Base-by-base conservation (phyloP, 2,329 filamentous ascomycete genomes). In the Fusarium sp. region DNA sequence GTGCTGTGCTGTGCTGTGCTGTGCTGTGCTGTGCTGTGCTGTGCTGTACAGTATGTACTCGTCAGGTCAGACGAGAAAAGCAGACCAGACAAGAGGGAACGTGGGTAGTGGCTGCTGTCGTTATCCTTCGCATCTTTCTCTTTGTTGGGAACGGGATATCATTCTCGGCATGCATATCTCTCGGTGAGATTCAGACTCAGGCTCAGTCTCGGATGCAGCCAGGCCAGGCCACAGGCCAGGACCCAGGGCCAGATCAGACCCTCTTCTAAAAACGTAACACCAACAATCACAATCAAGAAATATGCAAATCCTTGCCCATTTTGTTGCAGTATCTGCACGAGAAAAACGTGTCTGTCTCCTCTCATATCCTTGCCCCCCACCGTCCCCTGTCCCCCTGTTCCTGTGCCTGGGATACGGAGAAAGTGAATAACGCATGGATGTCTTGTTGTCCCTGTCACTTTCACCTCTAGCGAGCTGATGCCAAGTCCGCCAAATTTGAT, bases 401-500 rank as follows among this genome's bases (percentile, higher is more conserved):
- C 24, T 43, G 24, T 40, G 16, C 49, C 34, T 53, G 49, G 49
- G 24, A 20, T 53, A 53, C 34, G 34, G 32, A 25, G 49, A 43
- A 41, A 41, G 32, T 15, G 34, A 53, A 25, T 7, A 40, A 16
- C 20, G 32, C 24, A 52, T 52, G 49, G 18, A 27, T 52, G 12
- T 20, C 18, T 43, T 41, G 49, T 15, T 34, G 49, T 24, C 34
- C 49, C 22, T 63, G 38, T 56, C 52, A 48, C n/a, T 63, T 30
- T 56, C 52, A 44, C 41, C 16, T 51, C 40, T 53, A 56, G 60
- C 65, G 60, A 53, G 53, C 51, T 53, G 66, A 49, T 51, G 38
- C 55, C 60, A 56, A 45, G 44, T 41, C n/a, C 5, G 8, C n/a
- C 34, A 38, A 38, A 38, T 63, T 46, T 15, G 6, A 8, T 12